Percentiles rank a stretch among this genome's conserved stretches.
Evolutionary conservation across 2,329 filamentous ascomycete genomes (phyloP).

Genomic region (Aaosphaeria arxii): DNA sequence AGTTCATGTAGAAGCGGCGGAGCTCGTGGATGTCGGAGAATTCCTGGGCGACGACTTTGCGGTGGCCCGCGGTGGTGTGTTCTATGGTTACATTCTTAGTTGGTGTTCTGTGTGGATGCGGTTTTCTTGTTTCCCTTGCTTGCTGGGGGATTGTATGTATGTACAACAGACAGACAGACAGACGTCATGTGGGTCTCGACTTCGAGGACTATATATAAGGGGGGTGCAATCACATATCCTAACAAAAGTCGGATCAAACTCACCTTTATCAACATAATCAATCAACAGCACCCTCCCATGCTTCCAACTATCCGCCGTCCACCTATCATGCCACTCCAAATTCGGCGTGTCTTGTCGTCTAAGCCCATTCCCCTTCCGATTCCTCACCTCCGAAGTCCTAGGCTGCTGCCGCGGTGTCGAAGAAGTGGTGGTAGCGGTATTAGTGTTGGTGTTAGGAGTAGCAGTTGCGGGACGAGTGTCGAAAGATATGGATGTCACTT

Average conservation of each 20-base stretch:
- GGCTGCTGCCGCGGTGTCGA: no score
- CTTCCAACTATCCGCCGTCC: slow-evolving; percentile 35
- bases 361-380: slow-evolving; percentile 11
- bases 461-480: no score
- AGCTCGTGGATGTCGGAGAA: slow-evolving; percentile 45
- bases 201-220: no score
- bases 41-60: slow-evolving; percentile 49
- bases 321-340: slow-evolving; percentile 36
- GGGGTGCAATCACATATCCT: neutral
- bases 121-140: neutral
- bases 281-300: slow-evolving; percentile 51
- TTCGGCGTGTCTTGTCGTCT: slow-evolving; percentile 33
- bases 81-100: slow-evolving; percentile 16
- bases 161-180: neutral
- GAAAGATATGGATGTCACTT: no score
- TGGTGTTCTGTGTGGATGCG: neutral
- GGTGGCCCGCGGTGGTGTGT: slow-evolving; percentile 35
- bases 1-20: slow-evolving; percentile 43
- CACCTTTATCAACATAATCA: slow-evolving; percentile 43
- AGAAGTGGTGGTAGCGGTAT: no score
- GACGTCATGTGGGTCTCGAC: no score
- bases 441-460: no score
- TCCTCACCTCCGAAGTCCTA: no score
- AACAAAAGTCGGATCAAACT: neutral
- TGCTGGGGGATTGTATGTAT: neutral